Conservation (phyloP, 108 stramenopile species). For the Skeletonema tropicum region DNA sequence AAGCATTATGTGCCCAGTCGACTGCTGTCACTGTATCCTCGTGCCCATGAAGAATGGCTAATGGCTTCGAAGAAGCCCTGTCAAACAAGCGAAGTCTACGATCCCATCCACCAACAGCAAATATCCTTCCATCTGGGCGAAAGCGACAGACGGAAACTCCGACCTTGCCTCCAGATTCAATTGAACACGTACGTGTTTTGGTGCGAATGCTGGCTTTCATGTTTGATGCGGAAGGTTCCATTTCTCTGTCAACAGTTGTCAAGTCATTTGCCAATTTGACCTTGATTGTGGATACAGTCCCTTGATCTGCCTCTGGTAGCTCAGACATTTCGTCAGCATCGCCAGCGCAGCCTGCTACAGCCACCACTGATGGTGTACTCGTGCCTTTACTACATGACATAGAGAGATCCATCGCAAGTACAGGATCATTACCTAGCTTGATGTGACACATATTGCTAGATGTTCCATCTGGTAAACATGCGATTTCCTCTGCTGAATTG, state of each 20-base stretch:
- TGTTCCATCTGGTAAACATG: background rate
- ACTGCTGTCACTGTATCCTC: conserved; percentile 64
- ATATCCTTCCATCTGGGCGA: conserved; percentile 78
- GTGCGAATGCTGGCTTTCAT: conserved; percentile 52
- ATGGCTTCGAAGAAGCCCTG: conserved; percentile 51
- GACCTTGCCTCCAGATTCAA: conserved; percentile 64
- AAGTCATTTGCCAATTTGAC: conserved; percentile 34
- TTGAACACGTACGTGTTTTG: conserved; percentile 64
- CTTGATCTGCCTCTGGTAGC: conserved; percentile 54
- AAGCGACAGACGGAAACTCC: conserved; percentile 77
- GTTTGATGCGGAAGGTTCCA: conserved; percentile 20
- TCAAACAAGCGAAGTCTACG: conserved; percentile 72
- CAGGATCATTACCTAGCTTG: conserved; percentile 61
- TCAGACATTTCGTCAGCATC: conserved; percentile 65
- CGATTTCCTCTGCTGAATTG: background rate
- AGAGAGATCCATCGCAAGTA: conserved; percentile 72
- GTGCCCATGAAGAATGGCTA: conserved; percentile 72
- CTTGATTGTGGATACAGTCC: conserved; percentile 68
- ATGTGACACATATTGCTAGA: conserved; percentile 33
- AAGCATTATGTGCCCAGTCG: conserved; percentile 76
- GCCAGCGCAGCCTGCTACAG: conserved; percentile 79
- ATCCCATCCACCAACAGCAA: conserved; percentile 90
- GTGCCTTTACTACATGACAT: conserved; percentile 36
- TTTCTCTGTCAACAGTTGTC: background rate
- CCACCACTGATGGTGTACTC: conserved; percentile 43